Evolutionary conservation across 805 yeast genomes (phyloP).

Genomic region (Candida pseudoglaebosa): DNA sequence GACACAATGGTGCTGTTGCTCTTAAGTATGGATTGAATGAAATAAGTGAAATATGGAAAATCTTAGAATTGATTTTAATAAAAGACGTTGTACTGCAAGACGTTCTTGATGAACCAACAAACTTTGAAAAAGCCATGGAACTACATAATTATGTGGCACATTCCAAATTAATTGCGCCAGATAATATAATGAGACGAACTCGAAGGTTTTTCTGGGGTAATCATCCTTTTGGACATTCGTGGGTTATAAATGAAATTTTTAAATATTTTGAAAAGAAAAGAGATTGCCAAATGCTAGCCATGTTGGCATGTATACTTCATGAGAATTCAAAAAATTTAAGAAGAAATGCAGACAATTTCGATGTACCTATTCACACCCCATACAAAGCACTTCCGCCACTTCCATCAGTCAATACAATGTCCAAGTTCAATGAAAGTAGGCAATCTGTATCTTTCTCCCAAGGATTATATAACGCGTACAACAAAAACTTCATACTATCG

Average conservation of each 20-base stretch:
- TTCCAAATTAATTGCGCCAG: neutral
- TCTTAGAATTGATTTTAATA: constrained; percentile 45
- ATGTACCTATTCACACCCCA: constrained; percentile 47
- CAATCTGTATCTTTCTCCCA: too few relatives aligned
- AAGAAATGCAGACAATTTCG: constrained; percentile 18
- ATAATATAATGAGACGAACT: neutral
- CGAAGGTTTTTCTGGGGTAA: constrained; percentile 64
- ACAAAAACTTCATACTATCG: neutral
- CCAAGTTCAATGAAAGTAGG: constrained; percentile 7
- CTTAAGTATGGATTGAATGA: constrained; percentile 55
- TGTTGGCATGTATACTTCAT: constrained; percentile 70
- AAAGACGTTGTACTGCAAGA: constrained; percentile 30
- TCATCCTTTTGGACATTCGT: constrained; percentile 69
- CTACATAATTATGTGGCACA: neutral
- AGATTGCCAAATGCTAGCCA: constrained; percentile 86
- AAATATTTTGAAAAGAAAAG: constrained; percentile 57
- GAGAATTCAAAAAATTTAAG: constrained; percentile 32
- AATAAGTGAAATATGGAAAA: constrained; percentile 72
- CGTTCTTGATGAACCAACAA: neutral
- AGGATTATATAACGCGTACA: too few relatives aligned
- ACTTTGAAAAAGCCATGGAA: neutral
- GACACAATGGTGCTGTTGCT: constrained; percentile 71
- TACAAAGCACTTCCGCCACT: constrained; percentile 33
- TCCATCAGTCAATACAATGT: constrained; percentile 18
- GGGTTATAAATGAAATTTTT: constrained; percentile 63